These are phyloP conservation scores for Podosphaera xanthii DNA, from an alignment of 2,329 filamentous ascomycete species.

Conservation along the genomic window DNA sequence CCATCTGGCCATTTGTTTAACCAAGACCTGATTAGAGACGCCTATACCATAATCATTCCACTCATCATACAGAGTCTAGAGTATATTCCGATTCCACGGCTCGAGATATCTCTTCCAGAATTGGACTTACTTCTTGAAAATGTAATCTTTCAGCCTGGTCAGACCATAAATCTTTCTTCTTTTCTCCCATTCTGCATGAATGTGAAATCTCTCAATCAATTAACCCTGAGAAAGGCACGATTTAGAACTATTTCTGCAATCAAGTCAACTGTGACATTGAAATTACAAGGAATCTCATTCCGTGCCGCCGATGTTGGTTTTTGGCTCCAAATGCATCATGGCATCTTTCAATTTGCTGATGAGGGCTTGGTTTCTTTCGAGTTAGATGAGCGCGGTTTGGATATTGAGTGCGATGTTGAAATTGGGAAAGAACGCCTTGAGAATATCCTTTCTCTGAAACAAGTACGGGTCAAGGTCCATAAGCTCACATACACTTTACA, in stretches of 20 bases:
- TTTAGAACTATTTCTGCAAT: slow-evolving; percentile 39
- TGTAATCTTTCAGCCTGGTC: slow-evolving; percentile 69
- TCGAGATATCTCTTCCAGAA: slow-evolving; percentile 69
- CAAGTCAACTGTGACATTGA: slow-evolving; percentile 52
- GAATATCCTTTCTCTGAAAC: slow-evolving; percentile 54
- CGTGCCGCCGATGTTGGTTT: slow-evolving; percentile 76
- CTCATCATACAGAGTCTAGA: slow-evolving; percentile 56
- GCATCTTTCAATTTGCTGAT: slow-evolving; percentile 52
- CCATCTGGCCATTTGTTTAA: slow-evolving; percentile 38
- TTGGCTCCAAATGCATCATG: slow-evolving; percentile 61
- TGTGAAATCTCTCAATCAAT: slow-evolving; percentile 62
- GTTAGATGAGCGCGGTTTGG: slow-evolving; percentile 69
- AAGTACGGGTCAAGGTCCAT: slow-evolving; percentile 63
- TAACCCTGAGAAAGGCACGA: slow-evolving; percentile 62
- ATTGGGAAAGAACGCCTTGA: slow-evolving; percentile 58
- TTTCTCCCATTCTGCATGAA: slow-evolving; percentile 73
- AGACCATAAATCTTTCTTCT: slow-evolving; percentile 62
- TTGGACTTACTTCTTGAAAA: slow-evolving; percentile 78
- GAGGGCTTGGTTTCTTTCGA: slow-evolving; percentile 69
- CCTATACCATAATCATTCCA: slow-evolving; percentile 61
- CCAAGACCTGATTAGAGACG: slow-evolving; percentile 48
- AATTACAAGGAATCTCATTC: slow-evolving; percentile 61
- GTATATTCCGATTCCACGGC: slow-evolving; percentile 67
- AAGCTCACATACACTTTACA: slow-evolving; percentile 61
- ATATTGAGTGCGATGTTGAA: slow-evolving; percentile 67